These are phyloP conservation scores for Aspergillus aculeatinus DNA, from an alignment of 2,329 filamentous ascomycete species.

Conservation along the genomic window DNA sequence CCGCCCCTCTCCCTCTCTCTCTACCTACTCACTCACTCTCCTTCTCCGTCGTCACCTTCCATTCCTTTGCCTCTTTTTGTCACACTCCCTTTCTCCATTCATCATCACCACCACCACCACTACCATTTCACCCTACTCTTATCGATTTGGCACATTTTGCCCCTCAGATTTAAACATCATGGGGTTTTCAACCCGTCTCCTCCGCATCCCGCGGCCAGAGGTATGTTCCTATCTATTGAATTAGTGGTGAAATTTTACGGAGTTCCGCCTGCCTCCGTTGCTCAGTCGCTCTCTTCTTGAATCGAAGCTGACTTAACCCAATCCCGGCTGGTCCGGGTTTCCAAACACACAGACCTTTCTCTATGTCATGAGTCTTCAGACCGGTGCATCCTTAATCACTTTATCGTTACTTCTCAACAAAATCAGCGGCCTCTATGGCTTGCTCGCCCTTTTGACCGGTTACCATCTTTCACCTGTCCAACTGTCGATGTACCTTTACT, in stretches of 20 bases:
- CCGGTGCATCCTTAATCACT: constrained; percentile 80
- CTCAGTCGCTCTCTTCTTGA: constrained; percentile 14
- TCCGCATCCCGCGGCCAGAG: constrained; percentile 53
- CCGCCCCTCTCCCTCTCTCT: constrained; percentile 5
- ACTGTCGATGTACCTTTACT: constrained; percentile 90
- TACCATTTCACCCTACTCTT: background rate
- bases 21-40: background rate
- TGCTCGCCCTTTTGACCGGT: constrained; percentile 85
- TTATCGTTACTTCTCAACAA: constrained; percentile 88
- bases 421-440: constrained; percentile 82
- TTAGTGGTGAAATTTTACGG: background rate
- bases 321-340: constrained; percentile 10
- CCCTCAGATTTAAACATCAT: constrained; percentile 27
- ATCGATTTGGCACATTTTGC: background rate
- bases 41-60: constrained; percentile 12
- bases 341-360: constrained; percentile 67
- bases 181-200: constrained; percentile 43
- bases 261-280: constrained; percentile 3
- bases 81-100: constrained; percentile 8
- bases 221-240: constrained; percentile 28
- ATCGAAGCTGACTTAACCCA: constrained; percentile 11
- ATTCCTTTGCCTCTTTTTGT: constrained; percentile 15
- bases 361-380: constrained; percentile 80
- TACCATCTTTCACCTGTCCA: constrained; percentile 79
- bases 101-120: background rate